phyloP scores from a whole-genome alignment of 2,329 filamentous ascomycete species.

The Seiridium unicorne region DNA sequence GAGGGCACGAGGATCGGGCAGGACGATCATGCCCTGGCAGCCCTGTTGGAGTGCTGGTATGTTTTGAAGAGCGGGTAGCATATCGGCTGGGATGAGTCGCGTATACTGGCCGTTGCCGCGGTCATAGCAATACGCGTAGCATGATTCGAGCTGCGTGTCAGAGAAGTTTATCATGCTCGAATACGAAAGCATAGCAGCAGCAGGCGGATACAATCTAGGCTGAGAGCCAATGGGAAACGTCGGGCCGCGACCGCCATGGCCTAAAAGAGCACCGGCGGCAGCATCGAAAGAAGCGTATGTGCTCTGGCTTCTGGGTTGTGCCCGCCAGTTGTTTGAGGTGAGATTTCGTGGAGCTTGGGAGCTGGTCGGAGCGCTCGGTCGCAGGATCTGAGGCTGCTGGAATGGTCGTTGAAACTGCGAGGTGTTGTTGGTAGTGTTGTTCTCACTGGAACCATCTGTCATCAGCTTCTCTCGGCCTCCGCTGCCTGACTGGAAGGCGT shows the following conservation, averaged over 20 bases:
- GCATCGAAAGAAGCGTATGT: slow-evolving; percentile 19
- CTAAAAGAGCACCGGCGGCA: background rate
- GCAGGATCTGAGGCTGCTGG: slow-evolving; percentile 14
- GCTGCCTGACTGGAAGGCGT: slow-evolving; percentile 26
- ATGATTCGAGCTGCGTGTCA: slow-evolving; percentile 23
- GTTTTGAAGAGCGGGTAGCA: slow-evolving; percentile 43
- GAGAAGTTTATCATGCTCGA: slow-evolving; percentile 12
- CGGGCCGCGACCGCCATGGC: slow-evolving; percentile 9
- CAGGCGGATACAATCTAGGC: slow-evolving; percentile 15
- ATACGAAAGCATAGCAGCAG: slow-evolving; percentile 10
- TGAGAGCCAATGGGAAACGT: slow-evolving; percentile 12
- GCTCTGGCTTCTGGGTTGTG: slow-evolving; percentile 13
- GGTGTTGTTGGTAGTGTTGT: slow-evolving; percentile 7
- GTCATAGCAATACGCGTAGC: slow-evolving; percentile 51
- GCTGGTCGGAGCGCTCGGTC: slow-evolving; percentile 14
- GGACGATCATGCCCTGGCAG: slow-evolving; percentile 42
- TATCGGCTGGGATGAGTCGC: slow-evolving; percentile 54
- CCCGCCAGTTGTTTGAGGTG: slow-evolving; percentile 28
- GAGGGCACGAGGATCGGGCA: slow-evolving; percentile 38
- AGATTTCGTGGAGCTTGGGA: slow-evolving; percentile 17
- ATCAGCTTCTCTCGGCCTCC: slow-evolving; percentile 23
- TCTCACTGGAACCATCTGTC: slow-evolving; percentile 17
- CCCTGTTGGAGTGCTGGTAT: slow-evolving; percentile 40
- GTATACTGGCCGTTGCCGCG: slow-evolving; percentile 53
- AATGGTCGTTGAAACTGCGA: slow-evolving; percentile 13